Base-by-base conservation (phyloP, 345 rosid species). In the Eucalyptus dawsonii region DNA sequence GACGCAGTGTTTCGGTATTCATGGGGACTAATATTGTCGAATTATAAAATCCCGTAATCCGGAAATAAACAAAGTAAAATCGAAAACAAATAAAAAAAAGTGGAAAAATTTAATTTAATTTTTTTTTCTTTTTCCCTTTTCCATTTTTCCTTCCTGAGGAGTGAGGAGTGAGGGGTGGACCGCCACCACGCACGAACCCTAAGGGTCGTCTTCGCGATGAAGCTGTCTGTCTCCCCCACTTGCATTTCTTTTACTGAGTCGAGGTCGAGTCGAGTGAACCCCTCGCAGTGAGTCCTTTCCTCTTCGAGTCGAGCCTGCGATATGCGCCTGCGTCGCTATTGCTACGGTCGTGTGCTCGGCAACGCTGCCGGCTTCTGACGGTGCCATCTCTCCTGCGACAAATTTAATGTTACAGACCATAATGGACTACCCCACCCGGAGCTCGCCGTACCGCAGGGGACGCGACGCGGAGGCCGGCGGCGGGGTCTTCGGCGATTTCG, bases 321-420 rank as follows among this genome's bases (percentile, higher is more conserved):
- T 6, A 76, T 22, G 83, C 42, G 83, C 47, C 24, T 40, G 83
- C 13, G 83, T 22, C 4, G 83, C 40, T 76, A 37, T 22, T 40
- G 83, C 42, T 76, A 76, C 12, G 83, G 83, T 76, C 27, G 29
- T 76, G 83, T 37, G 83, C 83, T 76, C 47, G 15, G 27, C 27
- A 7, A 40, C 83, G 27, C 83, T 21, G 53, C 53, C 42, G 85
- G 80, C 9, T 4, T 80, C 56, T 92, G 89, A 94, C 81, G 95
- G 96, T 95, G 96, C 92, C 92, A 94, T 93, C 94, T 94, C 95
- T 95, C 95, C 96, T 94, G 96, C 95, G 95, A 96, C 92, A 94
- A 76, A 40, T 9, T 9, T 37, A 11, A 29, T 7, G 89, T 44
- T 50, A 37, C 60, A 76, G 83, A 21, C 24, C 22, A 45, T 15